Conservation (phyloP, 148 eudicot species). For the Rhododendron ovatum region DNA sequence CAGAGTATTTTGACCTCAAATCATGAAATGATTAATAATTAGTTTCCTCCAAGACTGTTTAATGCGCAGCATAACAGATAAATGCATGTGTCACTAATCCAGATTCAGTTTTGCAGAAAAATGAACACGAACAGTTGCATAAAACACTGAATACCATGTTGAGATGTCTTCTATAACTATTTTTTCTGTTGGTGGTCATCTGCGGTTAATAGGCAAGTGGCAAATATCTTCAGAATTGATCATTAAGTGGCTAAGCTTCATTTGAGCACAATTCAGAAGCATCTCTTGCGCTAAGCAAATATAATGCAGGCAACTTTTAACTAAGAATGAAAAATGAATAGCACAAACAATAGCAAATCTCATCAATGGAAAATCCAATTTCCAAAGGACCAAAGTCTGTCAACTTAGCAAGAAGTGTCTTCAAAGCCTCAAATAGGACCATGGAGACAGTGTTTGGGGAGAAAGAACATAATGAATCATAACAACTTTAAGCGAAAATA, state of each 20-base stretch:
- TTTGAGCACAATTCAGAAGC: neutral
- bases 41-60: constrained; percentile 2
- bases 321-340: neutral
- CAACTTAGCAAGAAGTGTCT: neutral
- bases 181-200: neutral
- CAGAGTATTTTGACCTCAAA: constrained; percentile 80
- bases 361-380: neutral
- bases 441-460: neutral
- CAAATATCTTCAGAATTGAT: neutral
- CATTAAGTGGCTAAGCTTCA: neutral
- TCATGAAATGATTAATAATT: constrained; percentile 14
- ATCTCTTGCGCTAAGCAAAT: neutral
- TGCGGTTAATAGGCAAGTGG: neutral
- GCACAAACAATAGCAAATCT: neutral
- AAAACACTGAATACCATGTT: neutral
- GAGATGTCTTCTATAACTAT: neutral
- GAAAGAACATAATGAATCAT: neutral
- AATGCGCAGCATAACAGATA: neutral
- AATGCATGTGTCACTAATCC: neutral
- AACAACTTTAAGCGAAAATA: no score
- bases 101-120: neutral
- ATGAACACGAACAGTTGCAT: neutral
- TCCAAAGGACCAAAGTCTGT: neutral
- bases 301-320: neutral
- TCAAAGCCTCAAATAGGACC: neutral